Evolutionary conservation across 306 rosid species (phyloP).

Genomic region (Vigna reflexopilosa): DNA sequence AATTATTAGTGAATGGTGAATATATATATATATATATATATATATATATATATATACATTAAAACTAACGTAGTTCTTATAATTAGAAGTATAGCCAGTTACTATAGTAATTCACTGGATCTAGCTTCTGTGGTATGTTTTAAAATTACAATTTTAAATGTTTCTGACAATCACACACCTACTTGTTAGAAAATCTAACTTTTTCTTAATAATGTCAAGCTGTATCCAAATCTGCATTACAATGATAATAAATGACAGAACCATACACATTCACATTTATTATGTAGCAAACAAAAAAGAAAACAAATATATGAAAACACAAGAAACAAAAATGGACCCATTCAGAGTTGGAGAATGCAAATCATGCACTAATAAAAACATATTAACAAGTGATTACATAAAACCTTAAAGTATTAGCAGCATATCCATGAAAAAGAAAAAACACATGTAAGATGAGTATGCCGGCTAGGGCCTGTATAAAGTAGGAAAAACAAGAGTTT

Average conservation of each 20-base stretch:
- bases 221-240: neutral
- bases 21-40: no score
- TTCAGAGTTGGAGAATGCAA: neutral
- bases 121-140: neutral
- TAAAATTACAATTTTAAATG: neutral
- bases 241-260: neutral
- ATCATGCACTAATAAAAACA: constrained; percentile 3
- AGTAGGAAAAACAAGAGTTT: neutral
- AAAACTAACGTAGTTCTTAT: no score
- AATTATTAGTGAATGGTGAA: no score
- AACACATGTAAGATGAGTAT: neutral
- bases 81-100: no score
- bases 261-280: neutral
- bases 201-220: neutral
- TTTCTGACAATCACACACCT: neutral
- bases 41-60: no score
- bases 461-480: constrained; percentile 45
- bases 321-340: constrained; percentile 28
- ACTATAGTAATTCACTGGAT: neutral
- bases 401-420: no score
- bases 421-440: no score
- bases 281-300: neutral
- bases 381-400: no score
- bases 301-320: neutral
- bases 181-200: neutral